A percentile compares a stretch with the other conserved stretches of the same genome.
These are phyloP conservation scores for Achaetomium macrosporum DNA, from an alignment of 2,329 filamentous ascomycete genomes.

Conservation along the genomic window DNA sequence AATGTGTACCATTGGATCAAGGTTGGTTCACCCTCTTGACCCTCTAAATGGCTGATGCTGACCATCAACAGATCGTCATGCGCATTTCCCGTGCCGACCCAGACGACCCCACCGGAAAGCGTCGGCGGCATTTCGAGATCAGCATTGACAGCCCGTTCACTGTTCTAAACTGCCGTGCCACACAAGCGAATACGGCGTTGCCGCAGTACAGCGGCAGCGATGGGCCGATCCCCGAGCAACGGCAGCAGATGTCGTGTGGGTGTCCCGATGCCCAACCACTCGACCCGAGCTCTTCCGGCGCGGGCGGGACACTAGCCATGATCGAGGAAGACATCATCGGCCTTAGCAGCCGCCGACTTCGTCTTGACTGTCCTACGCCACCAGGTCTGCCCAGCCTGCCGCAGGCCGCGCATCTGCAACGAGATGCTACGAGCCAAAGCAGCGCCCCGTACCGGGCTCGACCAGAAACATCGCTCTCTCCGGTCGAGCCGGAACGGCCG, in stretches of 20 bases:
- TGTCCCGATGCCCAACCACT: conserved; percentile 45
- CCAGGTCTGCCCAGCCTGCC: conserved; percentile 42
- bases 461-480: conserved; percentile 27
- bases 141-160: conserved; percentile 95
- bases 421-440: conserved; percentile 13
- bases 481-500: conserved; percentile 50
- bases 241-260: conserved; percentile 45
- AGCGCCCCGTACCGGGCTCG: conserved; percentile 18
- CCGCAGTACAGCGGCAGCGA: conserved; percentile 65
- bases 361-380: conserved; percentile 22
- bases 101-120: conserved; percentile 62
- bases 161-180: conserved; percentile 88
- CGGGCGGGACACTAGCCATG: conserved; percentile 43
- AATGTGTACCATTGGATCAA: conserved; percentile 97
- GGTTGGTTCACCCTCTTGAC: conserved; percentile 42
- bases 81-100: conserved; percentile 79
- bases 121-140: conserved; percentile 87
- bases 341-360: conserved; percentile 10
- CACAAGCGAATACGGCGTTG: conserved; percentile 78
- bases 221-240: conserved; percentile 41
- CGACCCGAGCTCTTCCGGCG: conserved; percentile 64
- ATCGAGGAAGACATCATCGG: conserved; percentile 30
- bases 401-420: conserved; percentile 44
- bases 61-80: conserved; percentile 69
- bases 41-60: neutral